A percentile compares a stretch with the other conserved stretches of the same genome.
phyloP scores from a whole-genome alignment of 2,329 filamentous ascomycete species.

The Cercospora citrullina region DNA sequence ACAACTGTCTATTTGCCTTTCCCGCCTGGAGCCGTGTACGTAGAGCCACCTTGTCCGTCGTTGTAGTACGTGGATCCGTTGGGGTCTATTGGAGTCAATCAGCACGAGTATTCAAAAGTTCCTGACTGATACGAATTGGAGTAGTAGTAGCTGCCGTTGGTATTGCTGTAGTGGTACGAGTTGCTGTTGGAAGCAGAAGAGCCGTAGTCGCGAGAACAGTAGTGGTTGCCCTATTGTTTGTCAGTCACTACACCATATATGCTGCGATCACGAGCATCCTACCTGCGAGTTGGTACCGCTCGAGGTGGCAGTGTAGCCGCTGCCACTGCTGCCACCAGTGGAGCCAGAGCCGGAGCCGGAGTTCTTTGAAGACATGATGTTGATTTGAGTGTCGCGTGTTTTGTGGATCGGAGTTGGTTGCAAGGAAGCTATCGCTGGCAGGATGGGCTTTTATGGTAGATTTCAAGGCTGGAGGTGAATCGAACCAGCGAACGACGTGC shows the following conservation, averaged over 20 bases:
- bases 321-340: constrained; percentile 39
- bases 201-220: constrained; percentile 65
- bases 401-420: not conserved
- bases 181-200: constrained; percentile 57
- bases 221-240: constrained; percentile 62
- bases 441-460: not conserved
- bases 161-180: constrained; percentile 68
- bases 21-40: constrained; percentile 57
- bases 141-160: constrained; percentile 61
- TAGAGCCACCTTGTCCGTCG: constrained; percentile 57
- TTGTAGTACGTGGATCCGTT: constrained; percentile 70
- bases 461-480: not conserved
- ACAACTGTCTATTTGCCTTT: constrained; percentile 20
- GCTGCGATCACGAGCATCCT: constrained; percentile 21
- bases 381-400: not conserved
- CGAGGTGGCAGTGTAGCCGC: constrained; percentile 47
- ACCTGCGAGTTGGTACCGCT: constrained; percentile 65
- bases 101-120: not conserved
- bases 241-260: not conserved
- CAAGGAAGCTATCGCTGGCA: not conserved
- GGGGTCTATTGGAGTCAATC: constrained; percentile 3
- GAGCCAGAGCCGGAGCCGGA: constrained; percentile 6
- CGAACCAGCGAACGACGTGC: not conserved
- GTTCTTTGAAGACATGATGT: constrained; percentile 19
- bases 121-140: constrained; percentile 59